Evolutionary conservation across 805 yeast species (phyloP).

Genomic region (Sugiyamaella floridensis): DNA sequence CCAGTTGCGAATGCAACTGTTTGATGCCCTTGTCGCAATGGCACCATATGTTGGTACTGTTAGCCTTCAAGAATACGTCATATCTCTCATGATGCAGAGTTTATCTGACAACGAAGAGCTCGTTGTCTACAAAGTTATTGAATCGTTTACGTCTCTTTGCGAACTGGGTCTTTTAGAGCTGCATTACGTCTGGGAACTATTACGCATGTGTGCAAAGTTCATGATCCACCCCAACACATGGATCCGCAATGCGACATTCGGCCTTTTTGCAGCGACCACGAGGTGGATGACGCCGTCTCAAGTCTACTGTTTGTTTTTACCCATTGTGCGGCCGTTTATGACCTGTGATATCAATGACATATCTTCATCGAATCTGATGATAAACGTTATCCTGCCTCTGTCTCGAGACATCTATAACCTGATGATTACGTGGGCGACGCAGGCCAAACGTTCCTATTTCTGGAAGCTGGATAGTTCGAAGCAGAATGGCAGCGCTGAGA

Average conservation of each 20-base stretch:
- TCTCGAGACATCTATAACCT: slow-evolving; percentile 57
- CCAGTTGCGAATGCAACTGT: slow-evolving; percentile 60
- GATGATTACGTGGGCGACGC: slow-evolving; percentile 63
- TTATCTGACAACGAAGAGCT: slow-evolving; percentile 77
- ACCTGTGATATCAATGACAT: slow-evolving; percentile 69
- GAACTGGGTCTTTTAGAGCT: slow-evolving; percentile 50
- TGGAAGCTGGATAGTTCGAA: slow-evolving; percentile 47
- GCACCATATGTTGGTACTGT: slow-evolving; percentile 77
- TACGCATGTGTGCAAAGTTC: slow-evolving; percentile 46
- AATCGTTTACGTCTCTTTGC: slow-evolving; percentile 48
- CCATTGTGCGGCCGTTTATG: slow-evolving; percentile 68
- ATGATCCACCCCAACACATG: slow-evolving; percentile 81
- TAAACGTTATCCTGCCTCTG: slow-evolving; percentile 62
- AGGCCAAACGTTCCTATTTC: slow-evolving; percentile 61
- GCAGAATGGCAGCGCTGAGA: not conserved
- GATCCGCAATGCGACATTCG: slow-evolving; percentile 64
- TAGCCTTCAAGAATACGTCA: slow-evolving; percentile 77
- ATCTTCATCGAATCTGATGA: slow-evolving; percentile 56
- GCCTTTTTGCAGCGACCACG: slow-evolving; percentile 55
- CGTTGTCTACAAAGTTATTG: slow-evolving; percentile 65
- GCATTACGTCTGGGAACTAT: slow-evolving; percentile 48
- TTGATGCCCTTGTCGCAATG: slow-evolving; percentile 62
- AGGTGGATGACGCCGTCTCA: slow-evolving; percentile 67
- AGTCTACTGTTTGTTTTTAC: slow-evolving; percentile 73
- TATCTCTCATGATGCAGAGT: slow-evolving; percentile 80